Conservation (phyloP, 31 red algal genomes). For the Bonnemaisonia californica region DNA sequence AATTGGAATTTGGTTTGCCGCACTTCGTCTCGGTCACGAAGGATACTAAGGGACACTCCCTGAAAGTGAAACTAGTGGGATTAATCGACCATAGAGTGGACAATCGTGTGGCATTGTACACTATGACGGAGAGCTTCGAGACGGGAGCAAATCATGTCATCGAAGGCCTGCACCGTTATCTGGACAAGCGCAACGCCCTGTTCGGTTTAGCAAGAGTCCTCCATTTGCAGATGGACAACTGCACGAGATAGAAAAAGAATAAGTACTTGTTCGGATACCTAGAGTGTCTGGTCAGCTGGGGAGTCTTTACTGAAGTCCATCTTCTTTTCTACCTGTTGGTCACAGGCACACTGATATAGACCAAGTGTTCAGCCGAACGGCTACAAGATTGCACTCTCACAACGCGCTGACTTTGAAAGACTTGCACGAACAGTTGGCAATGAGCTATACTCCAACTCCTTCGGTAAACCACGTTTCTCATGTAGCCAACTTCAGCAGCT, state of each 20-base stretch:
- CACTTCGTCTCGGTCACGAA: too few relatives aligned
- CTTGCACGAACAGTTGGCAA: conserved; percentile 4
- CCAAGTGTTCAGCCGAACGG: conserved; percentile 5
- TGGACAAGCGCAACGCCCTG: not conserved
- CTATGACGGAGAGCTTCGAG: too few relatives aligned
- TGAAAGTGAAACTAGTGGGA: too few relatives aligned
- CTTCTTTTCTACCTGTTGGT: conserved; percentile 21
- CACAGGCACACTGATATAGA: conserved; percentile 14
- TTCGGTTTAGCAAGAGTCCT: conserved; percentile 3
- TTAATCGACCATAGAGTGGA: too few relatives aligned
- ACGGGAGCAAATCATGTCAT: too few relatives aligned
- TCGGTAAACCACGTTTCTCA: not conserved
- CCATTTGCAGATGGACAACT: conserved; percentile 7
- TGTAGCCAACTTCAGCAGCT: conserved; percentile 1
- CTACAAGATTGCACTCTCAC: not conserved
- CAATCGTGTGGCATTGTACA: too few relatives aligned
- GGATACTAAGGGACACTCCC: too few relatives aligned
- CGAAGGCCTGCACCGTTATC: too few relatives aligned
- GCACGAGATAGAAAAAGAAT: conserved; percentile 24
- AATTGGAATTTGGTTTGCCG: too few relatives aligned
- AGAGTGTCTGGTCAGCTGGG: conserved; percentile 13
- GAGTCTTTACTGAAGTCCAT: conserved; percentile 5
- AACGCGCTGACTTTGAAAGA: conserved; percentile 1
- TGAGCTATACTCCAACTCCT: not conserved
- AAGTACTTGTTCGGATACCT: conserved; percentile 17